phyloP scores from a whole-genome alignment of 1,284 basidiomycete species.

The Melampsora americana region DNA sequence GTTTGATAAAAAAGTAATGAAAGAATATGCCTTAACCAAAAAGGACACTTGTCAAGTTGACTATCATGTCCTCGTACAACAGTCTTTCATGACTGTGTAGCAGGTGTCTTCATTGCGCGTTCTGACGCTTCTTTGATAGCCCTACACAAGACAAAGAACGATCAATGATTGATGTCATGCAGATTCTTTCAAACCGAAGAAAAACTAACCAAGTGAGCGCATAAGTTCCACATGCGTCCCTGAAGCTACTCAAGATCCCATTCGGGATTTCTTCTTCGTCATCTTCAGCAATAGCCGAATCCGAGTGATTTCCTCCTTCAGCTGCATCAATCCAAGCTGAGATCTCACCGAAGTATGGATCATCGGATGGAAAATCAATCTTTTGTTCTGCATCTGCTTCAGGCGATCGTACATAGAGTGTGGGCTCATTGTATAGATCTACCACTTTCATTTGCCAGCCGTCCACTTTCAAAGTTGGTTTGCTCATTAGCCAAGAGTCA shows the following conservation, averaged over 20 bases:
- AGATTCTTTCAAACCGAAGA: neutral
- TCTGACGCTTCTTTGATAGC: conserved; percentile 50
- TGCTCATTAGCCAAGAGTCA: neutral
- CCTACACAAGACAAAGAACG: conserved; percentile 33
- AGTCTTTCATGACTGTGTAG: neutral
- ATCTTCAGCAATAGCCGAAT: conserved; percentile 4
- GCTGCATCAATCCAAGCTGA: conserved; percentile 40
- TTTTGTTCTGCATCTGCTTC: conserved; percentile 71
- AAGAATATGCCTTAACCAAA: no score
- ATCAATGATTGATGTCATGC: neutral
- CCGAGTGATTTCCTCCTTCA: conserved; percentile 66
- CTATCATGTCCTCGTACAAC: no score
- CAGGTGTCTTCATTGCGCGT: conserved; percentile 46
- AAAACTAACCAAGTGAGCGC: conserved; percentile 37
- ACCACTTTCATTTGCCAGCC: conserved; percentile 75
- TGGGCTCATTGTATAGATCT: conserved; percentile 71
- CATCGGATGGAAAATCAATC: conserved; percentile 4
- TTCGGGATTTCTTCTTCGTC: conserved; percentile 25
- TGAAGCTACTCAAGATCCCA: conserved; percentile 38
- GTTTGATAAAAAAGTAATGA: no score
- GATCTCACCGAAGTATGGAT: conserved; percentile 15
- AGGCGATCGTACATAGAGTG: conserved; percentile 76
- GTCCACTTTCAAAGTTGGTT: conserved; percentile 62
- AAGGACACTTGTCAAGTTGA: no score
- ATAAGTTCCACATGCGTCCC: conserved; percentile 42